Percentiles rank a stretch among this genome's conserved stretches.
Evolutionary conservation across 306 rosid species (phyloP).

Genomic region (Alnus glutinosa): DNA sequence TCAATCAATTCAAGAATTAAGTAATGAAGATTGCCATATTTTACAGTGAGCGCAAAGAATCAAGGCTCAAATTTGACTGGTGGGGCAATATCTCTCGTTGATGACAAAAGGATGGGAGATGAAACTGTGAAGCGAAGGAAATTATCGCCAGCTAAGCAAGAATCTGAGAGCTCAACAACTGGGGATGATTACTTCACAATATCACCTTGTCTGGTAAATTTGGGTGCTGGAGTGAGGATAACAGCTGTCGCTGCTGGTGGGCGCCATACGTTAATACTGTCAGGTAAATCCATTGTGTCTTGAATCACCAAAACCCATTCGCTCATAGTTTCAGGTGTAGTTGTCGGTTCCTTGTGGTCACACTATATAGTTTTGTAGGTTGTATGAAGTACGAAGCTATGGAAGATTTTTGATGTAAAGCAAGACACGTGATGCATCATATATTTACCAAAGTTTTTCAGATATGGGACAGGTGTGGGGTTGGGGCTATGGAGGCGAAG

Average conservation of each 20-base stretch:
- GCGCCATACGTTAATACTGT: constrained; percentile 78
- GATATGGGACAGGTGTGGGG: constrained; percentile 99
- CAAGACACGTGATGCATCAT: constrained; percentile 80
- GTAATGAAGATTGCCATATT: constrained; percentile 39
- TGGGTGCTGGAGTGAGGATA: constrained; percentile 69
- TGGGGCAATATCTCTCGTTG: constrained; percentile 58
- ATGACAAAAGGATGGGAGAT: constrained; percentile 58
- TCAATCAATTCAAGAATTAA: not conserved
- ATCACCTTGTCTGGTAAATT: constrained; percentile 61
- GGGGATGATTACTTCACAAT: constrained; percentile 63
- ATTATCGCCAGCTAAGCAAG: constrained; percentile 52
- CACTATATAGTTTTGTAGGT: constrained; percentile 87
- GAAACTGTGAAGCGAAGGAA: constrained; percentile 73
- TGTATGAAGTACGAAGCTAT: constrained; percentile 73
- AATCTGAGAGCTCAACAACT: constrained; percentile 58
- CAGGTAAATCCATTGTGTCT: constrained; percentile 60
- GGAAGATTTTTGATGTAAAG: constrained; percentile 86
- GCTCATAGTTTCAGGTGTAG: constrained; percentile 42
- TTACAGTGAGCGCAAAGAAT: constrained; percentile 49
- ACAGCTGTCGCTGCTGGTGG: constrained; percentile 85
- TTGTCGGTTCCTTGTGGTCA: constrained; percentile 59
- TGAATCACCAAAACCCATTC: constrained; percentile 13
- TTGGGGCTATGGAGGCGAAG: constrained; percentile 99
- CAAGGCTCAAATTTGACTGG: constrained; percentile 54
- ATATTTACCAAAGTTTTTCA: constrained; percentile 82